These are phyloP conservation scores for Tirmania nivea DNA, from an alignment of 495 filamentous ascomycete genomes.

Conservation along the genomic window DNA sequence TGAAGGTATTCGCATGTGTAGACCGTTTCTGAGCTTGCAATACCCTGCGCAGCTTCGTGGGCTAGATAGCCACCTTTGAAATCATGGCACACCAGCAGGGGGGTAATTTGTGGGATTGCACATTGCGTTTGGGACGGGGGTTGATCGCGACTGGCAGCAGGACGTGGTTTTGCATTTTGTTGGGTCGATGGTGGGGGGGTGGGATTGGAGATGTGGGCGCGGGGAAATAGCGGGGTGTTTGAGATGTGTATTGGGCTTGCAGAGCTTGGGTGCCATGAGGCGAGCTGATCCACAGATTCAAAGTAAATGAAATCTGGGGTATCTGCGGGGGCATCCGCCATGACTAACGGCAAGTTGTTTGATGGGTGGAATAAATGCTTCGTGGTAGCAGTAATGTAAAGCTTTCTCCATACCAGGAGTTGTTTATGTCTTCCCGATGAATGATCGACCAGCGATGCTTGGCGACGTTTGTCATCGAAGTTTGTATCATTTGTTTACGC, in stretches of 20 bases:
- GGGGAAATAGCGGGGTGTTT: slow-evolving; percentile 23
- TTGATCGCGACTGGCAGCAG: too few species aligned
- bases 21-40: slow-evolving; percentile 7
- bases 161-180: too few species aligned
- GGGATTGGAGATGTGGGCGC: slow-evolving; percentile 1
- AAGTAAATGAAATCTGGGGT: slow-evolving; percentile 16
- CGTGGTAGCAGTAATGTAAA: too few species aligned
- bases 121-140: background rate
- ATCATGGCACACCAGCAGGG: slow-evolving; percentile 24
- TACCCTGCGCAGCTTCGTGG: slow-evolving; percentile 20
- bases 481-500: too few species aligned
- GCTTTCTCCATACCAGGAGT: too few species aligned
- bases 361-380: background rate
- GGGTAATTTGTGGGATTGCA: slow-evolving; percentile 7
- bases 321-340: background rate
- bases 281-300: slow-evolving; percentile 21
- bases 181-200: background rate
- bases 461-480: too few species aligned
- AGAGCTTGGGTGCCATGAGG: slow-evolving; percentile 19
- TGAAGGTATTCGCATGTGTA: slow-evolving; percentile 25
- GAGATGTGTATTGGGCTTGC: slow-evolving; percentile 22
- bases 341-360: background rate
- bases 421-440: too few species aligned
- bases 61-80: slow-evolving; percentile 26
- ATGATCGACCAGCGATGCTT: too few species aligned